Percentiles rank a stretch among this genome's conserved stretches.
Evolutionary conservation across 192 early-diverging fungal species (phyloP).

Genomic region (Pilaira anomala): DNA sequence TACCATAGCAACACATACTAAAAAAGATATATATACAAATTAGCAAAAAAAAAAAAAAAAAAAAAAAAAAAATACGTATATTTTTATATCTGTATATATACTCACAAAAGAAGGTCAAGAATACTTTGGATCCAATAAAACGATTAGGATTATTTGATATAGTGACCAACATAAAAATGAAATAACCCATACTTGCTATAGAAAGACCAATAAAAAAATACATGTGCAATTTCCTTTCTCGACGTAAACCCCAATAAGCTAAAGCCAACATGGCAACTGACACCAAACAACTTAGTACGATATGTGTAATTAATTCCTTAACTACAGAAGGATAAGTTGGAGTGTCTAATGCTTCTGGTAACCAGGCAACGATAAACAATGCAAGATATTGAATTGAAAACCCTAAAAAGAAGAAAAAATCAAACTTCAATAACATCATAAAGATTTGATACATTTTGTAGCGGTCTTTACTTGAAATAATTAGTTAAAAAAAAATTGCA

Average conservation of each 20-base stretch:
- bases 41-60: background rate
- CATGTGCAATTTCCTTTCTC: conserved; percentile 53
- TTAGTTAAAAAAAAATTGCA: too few species aligned
- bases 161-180: conserved; percentile 64
- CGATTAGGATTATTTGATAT: conserved; percentile 43
- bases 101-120: conserved; percentile 58
- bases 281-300: conserved; percentile 45
- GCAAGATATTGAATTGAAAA: conserved; percentile 72
- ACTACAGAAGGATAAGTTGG: conserved; percentile 26
- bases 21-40: conserved; percentile 4
- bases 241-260: conserved; percentile 57
- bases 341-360: conserved; percentile 4
- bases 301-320: conserved; percentile 38
- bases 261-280: conserved; percentile 47
- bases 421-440: conserved; percentile 77
- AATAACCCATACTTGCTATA: conserved; percentile 63
- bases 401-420: conserved; percentile 75
- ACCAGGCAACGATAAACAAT: conserved; percentile 52
- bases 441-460: conserved; percentile 79
- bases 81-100: background rate
- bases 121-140: conserved; percentile 48
- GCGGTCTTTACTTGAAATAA: conserved; percentile 46
- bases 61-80: background rate
- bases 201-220: conserved; percentile 57
- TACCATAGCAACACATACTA: conserved; percentile 48